phyloP scores from a whole-genome alignment of 1,284 basidiomycete genomes.

The Phylloboletellus chloephorus region DNA sequence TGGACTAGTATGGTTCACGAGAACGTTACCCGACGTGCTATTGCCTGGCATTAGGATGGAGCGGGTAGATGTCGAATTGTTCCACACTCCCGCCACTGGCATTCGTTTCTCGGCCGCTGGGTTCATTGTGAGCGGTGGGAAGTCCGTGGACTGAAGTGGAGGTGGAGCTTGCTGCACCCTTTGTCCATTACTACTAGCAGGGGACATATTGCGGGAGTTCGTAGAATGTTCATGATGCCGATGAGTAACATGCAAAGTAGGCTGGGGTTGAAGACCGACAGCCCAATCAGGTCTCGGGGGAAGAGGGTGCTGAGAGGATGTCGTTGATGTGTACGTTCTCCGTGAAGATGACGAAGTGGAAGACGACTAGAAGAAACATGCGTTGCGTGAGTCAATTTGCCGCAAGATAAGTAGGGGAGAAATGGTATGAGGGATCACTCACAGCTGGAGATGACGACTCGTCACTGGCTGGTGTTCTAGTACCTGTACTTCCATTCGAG shows the following conservation, averaged over 20 bases:
- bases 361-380: slow-evolving; percentile 45
- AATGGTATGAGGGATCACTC: slow-evolving; percentile 34
- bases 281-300: slow-evolving; percentile 81
- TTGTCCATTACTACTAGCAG: slow-evolving; percentile 35
- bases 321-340: slow-evolving; percentile 61
- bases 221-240: slow-evolving; percentile 40
- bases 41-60: slow-evolving; percentile 46
- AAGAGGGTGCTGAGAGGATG: slow-evolving; percentile 71
- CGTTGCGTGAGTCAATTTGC: slow-evolving; percentile 8
- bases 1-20: slow-evolving; percentile 36
- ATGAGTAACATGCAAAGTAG: slow-evolving; percentile 48
- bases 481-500: slow-evolving; percentile 45
- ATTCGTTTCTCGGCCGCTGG: slow-evolving; percentile 44
- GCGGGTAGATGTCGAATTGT: slow-evolving; percentile 49
- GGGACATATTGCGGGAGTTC: slow-evolving; percentile 38
- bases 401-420: not conserved
- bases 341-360: slow-evolving; percentile 75
- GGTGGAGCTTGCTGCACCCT: slow-evolving; percentile 35
- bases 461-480: slow-evolving; percentile 59
- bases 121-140: slow-evolving; percentile 57
- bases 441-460: slow-evolving; percentile 71
- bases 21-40: slow-evolving; percentile 23
- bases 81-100: slow-evolving; percentile 62
- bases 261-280: slow-evolving; percentile 69
- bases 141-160: slow-evolving; percentile 58